Evolutionary conservation across 2,329 filamentous ascomycete genomes (phyloP).

Genomic region (Didymella arachidicola): DNA sequence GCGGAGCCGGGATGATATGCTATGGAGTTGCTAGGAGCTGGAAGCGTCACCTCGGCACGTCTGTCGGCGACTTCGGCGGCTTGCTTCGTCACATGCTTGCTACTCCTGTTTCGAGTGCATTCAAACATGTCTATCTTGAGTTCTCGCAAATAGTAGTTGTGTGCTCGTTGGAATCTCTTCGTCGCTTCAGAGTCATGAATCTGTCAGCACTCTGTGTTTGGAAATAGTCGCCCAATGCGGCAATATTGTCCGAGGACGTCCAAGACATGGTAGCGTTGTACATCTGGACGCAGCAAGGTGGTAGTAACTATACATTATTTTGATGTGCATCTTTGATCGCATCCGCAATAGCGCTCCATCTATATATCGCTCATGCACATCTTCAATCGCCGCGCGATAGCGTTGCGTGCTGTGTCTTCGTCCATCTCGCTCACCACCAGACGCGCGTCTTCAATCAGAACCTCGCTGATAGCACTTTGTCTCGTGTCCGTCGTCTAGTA

Average conservation of each 20-base stretch:
- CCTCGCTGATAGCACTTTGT: not conserved
- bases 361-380: not conserved
- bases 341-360: not conserved
- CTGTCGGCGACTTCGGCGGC: not conserved
- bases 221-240: not conserved
- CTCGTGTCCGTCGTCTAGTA: constrained; percentile 64
- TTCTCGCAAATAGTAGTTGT: too few species aligned
- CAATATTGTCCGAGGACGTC: not conserved
- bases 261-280: too few species aligned
- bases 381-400: not conserved
- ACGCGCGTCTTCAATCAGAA: constrained; percentile 39
- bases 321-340: constrained; percentile 2
- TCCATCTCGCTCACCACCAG: constrained; percentile 15
- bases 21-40: constrained; percentile 14
- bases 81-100: not conserved
- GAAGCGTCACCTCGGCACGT: constrained; percentile 12
- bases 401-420: constrained; percentile 24
- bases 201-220: too few species aligned
- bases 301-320: constrained; percentile 16
- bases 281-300: too few species aligned
- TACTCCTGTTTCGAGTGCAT: too few species aligned
- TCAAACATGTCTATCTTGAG: too few species aligned
- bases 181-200: too few species aligned
- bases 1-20: constrained; percentile 21
- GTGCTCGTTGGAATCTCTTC: too few species aligned